Conservation (phyloP, 2,329 filamentous ascomycete genomes). For the Bimuria novae-zelandiae region DNA sequence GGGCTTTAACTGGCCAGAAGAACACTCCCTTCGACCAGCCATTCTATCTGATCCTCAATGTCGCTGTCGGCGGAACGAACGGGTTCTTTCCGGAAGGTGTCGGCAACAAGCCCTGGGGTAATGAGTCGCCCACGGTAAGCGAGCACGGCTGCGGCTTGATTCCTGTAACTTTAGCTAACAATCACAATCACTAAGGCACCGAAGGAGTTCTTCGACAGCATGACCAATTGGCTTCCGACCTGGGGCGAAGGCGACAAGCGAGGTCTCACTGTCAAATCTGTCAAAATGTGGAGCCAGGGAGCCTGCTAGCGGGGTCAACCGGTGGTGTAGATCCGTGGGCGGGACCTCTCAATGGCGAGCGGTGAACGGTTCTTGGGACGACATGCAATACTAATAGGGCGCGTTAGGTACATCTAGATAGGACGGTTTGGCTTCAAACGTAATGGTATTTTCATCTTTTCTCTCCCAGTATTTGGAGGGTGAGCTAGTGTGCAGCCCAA, state of each 20-base stretch:
- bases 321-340: not conserved
- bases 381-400: not conserved
- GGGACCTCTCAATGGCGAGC: not conserved
- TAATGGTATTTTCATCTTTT: too few species aligned
- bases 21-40: slow-evolving; percentile 74
- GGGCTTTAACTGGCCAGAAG: slow-evolving; percentile 62
- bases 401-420: not conserved
- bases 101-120: slow-evolving; percentile 72
- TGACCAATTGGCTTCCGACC: slow-evolving; percentile 65
- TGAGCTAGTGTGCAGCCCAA: too few species aligned
- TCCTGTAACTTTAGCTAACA: not conserved
- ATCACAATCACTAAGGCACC: slow-evolving; percentile 2
- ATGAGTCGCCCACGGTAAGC: slow-evolving; percentile 19
- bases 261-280: slow-evolving; percentile 66
- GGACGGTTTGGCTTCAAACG: too few species aligned
- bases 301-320: slow-evolving; percentile 18
- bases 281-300: slow-evolving; percentile 56
- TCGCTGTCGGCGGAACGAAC: slow-evolving; percentile 76
- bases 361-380: not conserved
- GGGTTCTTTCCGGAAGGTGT: slow-evolving; percentile 72
- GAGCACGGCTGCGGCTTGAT: not conserved
- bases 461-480: too few species aligned
- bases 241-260: slow-evolving; percentile 65
- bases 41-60: slow-evolving; percentile 75
- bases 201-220: slow-evolving; percentile 29